phyloP scores from a whole-genome alignment of 345 rosid species.

The Populus euphratica region DNA sequence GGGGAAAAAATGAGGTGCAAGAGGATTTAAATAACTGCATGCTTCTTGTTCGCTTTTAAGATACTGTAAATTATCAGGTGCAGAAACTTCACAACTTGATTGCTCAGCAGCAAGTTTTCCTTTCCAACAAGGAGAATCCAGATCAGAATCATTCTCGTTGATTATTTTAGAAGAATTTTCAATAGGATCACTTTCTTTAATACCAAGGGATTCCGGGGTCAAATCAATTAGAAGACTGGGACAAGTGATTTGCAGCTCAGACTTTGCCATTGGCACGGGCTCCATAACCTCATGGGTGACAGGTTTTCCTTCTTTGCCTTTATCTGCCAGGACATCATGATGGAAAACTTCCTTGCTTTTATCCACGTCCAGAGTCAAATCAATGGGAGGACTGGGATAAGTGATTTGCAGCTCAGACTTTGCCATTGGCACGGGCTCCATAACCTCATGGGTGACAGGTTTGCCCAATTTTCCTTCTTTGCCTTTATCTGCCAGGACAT shows the following conservation, averaged over 20 bases:
- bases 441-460: constrained; percentile 5
- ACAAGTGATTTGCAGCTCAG: constrained; percentile 17
- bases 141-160: constrained; percentile 41
- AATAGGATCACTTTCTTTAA: constrained; percentile 15
- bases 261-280: not conserved
- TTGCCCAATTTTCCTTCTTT: constrained; percentile 6
- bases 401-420: constrained; percentile 18
- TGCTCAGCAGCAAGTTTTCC: constrained; percentile 29
- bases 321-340: not conserved
- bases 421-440: not conserved
- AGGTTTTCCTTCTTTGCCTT: constrained; percentile 8
- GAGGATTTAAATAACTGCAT: constrained; percentile 36
- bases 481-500: constrained; percentile 8
- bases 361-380: constrained; percentile 8
- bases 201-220: constrained; percentile 18
- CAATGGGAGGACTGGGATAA: constrained; percentile 9
- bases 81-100: constrained; percentile 7
- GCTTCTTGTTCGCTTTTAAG: constrained; percentile 30
- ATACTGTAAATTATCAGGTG: constrained; percentile 16
- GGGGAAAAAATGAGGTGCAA: constrained; percentile 53
- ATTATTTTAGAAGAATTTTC: constrained; percentile 16
- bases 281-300: constrained; percentile 2
- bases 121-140: constrained; percentile 71
- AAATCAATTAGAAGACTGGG: constrained; percentile 14
- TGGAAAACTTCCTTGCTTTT: constrained; percentile 13